Conservation (phyloP, 495 filamentous ascomycete genomes). For the Hyaloscypha bicolor region DNA sequence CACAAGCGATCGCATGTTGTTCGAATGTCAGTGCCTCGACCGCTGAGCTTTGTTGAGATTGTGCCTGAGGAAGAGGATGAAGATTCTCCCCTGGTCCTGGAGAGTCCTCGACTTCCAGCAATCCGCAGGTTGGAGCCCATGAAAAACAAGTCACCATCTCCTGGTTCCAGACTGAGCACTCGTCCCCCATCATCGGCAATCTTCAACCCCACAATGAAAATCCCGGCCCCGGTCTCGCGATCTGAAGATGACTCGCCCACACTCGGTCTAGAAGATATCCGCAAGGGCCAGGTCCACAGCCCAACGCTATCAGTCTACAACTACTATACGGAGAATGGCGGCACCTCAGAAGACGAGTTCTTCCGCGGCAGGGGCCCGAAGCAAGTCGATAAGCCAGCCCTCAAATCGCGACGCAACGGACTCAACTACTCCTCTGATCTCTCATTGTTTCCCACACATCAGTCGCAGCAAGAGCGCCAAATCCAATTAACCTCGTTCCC, state of each 20-base stretch:
- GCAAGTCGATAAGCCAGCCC: neutral
- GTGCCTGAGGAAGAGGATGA: slow-evolving; percentile 20
- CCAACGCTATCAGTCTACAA: slow-evolving; percentile 17
- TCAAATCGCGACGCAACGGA: slow-evolving; percentile 2
- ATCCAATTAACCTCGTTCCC: slow-evolving; percentile 17
- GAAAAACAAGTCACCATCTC: neutral
- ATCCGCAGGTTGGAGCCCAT: neutral
- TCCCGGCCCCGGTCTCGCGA: neutral
- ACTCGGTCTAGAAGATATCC: slow-evolving; percentile 1
- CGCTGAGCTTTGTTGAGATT: slow-evolving; percentile 14
- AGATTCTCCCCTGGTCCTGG: slow-evolving; percentile 7
- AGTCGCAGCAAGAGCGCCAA: neutral
- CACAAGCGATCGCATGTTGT: slow-evolving; percentile 23
- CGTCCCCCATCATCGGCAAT: slow-evolving; percentile 19
- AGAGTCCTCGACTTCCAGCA: neutral
- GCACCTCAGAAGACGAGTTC: slow-evolving; percentile 19
- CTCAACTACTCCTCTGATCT: slow-evolving; percentile 9
- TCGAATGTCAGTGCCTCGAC: slow-evolving; percentile 22
- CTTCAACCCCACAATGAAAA: slow-evolving; percentile 19
- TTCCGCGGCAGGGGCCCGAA: neutral
- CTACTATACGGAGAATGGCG: slow-evolving; percentile 13
- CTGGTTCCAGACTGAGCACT: neutral
- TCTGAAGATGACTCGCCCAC: slow-evolving; percentile 11
- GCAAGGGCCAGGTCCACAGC: slow-evolving; percentile 5
- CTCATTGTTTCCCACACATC: slow-evolving; percentile 4